These are phyloP conservation scores for Tricholoma furcatifolium DNA, from an alignment of 768 basidiomycete genomes.

Conservation along the genomic window DNA sequence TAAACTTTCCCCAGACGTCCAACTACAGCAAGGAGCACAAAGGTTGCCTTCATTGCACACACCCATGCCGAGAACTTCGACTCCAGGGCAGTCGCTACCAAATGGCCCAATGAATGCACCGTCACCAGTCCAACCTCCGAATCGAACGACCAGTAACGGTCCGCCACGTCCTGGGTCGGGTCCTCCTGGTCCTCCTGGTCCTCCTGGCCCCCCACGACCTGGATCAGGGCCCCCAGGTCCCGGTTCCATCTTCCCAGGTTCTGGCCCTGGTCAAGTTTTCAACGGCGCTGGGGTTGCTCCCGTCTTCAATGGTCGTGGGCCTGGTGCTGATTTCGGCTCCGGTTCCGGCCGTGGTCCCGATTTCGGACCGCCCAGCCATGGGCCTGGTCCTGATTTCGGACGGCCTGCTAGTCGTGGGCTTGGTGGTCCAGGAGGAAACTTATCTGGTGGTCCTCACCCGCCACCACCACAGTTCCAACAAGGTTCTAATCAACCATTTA, in stretches of 20 bases:
- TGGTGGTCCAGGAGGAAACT: slow-evolving; percentile 8
- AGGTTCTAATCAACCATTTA: slow-evolving; percentile 13
- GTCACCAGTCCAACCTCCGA: slow-evolving; percentile 5
- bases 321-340: background rate
- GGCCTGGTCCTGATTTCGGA: slow-evolving; percentile 9
- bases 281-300: background rate
- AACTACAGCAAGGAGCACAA: slow-evolving; percentile 27
- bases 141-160: slow-evolving; percentile 1
- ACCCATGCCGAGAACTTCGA: slow-evolving; percentile 16
- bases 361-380: slow-evolving; percentile 10
- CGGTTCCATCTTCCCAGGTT: background rate
- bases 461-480: slow-evolving; percentile 19
- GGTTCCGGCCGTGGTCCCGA: slow-evolving; percentile 7
- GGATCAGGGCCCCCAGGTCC: background rate
- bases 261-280: background rate
- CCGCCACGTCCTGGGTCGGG: slow-evolving; percentile 1
- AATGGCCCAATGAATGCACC: slow-evolving; percentile 13
- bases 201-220: background rate
- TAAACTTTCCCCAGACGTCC: slow-evolving; percentile 25
- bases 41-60: slow-evolving; percentile 23
- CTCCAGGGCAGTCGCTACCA: slow-evolving; percentile 31
- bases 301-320: background rate
- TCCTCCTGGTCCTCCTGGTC: background rate
- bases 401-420: background rate
- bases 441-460: slow-evolving; percentile 6